Evolutionary conservation across 2,329 filamentous ascomycete species (phyloP), one percentile per base, ranked within the genome.

Genomic region (Aspergillus ruber): DNA sequence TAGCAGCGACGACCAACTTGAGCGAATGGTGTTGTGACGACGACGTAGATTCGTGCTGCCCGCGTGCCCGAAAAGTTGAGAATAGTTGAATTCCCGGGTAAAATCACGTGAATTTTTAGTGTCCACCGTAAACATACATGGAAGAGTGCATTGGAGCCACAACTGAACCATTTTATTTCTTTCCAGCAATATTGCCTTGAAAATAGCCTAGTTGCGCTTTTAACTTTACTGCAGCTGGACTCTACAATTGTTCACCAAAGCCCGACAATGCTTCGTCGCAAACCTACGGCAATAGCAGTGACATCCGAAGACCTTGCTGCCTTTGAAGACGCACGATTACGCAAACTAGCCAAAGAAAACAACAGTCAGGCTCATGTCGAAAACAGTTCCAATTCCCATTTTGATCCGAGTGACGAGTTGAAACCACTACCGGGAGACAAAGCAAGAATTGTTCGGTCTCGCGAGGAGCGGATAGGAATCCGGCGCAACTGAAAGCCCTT

Each of bases 381-480:
- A 41, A 55, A 51, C 20, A 56, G 43, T 39, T 50, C 55, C 38
- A 62, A 59, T 46, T 47, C 49, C 23, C 61, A 59, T 17, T 56
- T 69, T 40, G 73, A 76, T 59, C 73, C 74, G 4, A 76, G 69
- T 49, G 73, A 76, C 61, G 74, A 76, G 51, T 53, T 76, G 57
- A 76, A 75, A 55, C 74, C 74, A 13, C 58, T 76, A 40, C 73
- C 74, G 1, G 73, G 72, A 0, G 73, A 75, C 49, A 74, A 74
- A 55, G 71, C 72, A 27, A 61, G 70, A 47, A 74, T 75, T 53
- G 68, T 74, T 48, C 64, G 73, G 33, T 70, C 65, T 15, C 62
- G 72, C 3, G 72, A 75, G 53, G 72, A 74, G 52, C 62, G 72
- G 45, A 74, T 75, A 53, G 68, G 70, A n/a, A 50, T 68, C 42